Conservation (phyloP, 257 asterid species). For the Solanum virginianum region DNA sequence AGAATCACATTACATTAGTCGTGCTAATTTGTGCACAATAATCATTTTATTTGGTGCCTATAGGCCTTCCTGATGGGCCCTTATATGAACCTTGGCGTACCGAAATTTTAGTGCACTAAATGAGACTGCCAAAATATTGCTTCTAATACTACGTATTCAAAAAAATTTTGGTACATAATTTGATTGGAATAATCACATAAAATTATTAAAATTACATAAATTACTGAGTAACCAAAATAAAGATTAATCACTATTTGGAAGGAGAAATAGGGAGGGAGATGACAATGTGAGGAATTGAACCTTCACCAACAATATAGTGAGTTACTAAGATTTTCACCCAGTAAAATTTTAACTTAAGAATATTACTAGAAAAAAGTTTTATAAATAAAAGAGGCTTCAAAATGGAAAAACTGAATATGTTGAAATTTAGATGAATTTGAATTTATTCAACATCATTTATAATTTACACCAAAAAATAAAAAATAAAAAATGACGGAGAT, state of each 20-base stretch:
- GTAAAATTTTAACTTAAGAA: too few relatives aligned
- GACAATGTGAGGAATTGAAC: too few relatives aligned
- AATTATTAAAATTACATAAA: too few relatives aligned
- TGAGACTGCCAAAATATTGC: neutral
- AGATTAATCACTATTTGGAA: neutral
- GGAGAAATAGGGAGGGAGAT: too few relatives aligned
- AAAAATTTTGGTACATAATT: neutral
- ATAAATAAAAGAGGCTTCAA: too few relatives aligned
- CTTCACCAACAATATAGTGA: too few relatives aligned
- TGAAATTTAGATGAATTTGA: too few relatives aligned
- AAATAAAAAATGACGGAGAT: too few relatives aligned
- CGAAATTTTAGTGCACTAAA: too few relatives aligned
- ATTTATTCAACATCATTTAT: neutral
- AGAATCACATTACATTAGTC: neutral
- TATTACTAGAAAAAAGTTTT: too few relatives aligned
- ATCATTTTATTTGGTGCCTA: neutral
- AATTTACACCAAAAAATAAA: neutral
- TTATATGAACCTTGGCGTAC: neutral
- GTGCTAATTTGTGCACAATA: neutral
- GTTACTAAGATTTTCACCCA: too few relatives aligned
- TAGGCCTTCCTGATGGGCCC: neutral
- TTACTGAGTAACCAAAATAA: neutral
- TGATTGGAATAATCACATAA: neutral
- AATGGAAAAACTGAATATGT: neutral
- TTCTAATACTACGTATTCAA: neutral